Percentiles rank a stretch among this genome's conserved stretches.
Conservation (phyloP, 202 grass and related monocot genomes). For the Eragrostis tef region DNA sequence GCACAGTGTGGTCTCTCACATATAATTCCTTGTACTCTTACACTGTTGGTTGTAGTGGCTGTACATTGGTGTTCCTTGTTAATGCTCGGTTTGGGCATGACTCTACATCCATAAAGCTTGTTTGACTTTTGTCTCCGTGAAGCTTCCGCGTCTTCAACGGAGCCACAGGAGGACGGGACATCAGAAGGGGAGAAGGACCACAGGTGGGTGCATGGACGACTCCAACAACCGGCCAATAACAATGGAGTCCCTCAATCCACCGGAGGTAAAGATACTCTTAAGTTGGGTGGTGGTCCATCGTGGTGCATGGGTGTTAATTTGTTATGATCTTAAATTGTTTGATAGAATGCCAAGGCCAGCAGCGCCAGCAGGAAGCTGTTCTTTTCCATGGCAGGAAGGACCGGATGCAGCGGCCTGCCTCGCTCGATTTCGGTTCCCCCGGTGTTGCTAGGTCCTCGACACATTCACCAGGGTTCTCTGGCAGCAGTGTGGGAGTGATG, state of each 20-base stretch:
- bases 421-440: constrained; percentile 62
- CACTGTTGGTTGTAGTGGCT: neutral
- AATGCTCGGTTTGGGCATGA: constrained; percentile 12
- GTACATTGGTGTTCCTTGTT: constrained; percentile 10
- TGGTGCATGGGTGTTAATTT: neutral
- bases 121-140: constrained; percentile 26
- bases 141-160: constrained; percentile 52
- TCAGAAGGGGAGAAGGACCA: constrained; percentile 35
- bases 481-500: constrained; percentile 34
- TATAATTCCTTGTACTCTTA: constrained; percentile 1
- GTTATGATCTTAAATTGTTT: constrained; percentile 3
- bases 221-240: constrained; percentile 33
- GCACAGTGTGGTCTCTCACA: neutral
- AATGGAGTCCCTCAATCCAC: constrained; percentile 31
- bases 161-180: constrained; percentile 29
- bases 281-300: neutral
- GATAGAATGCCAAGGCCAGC: constrained; percentile 53
- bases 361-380: constrained; percentile 28
- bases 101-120: constrained; percentile 36
- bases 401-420: constrained; percentile 44
- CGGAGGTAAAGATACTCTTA: constrained; percentile 44
- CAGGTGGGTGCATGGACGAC: constrained; percentile 28
- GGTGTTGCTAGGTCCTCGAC: constrained; percentile 11
- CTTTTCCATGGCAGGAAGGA: constrained; percentile 52
- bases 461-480: constrained; percentile 48